Base-by-base conservation (phyloP, 2,329 filamentous ascomycete genomes). In the Diaporthe caulivora region DNA sequence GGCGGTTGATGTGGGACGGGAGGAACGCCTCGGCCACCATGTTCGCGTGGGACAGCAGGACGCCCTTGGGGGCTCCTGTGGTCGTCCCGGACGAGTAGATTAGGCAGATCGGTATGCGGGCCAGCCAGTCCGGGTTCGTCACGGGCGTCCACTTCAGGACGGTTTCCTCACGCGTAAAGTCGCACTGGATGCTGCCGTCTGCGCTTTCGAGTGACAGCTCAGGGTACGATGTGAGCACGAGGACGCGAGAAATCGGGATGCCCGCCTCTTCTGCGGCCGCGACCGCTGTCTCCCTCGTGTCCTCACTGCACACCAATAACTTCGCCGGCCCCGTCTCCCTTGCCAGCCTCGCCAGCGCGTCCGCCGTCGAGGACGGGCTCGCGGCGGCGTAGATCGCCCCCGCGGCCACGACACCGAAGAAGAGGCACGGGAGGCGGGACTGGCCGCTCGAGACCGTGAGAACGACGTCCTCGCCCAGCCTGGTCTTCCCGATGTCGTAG, bases 71-170 rank as follows among this genome's bases (percentile, higher is more conserved):
- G 1, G 10, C 9, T 9, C 42, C 42, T 0, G 40, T 31, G 17
- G 58, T 64, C 2, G 58, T 64, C 1, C 58, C 58, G 10, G 58
- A 64, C 3, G 58, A 64, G 42, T 49, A 64, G 18, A 64, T 64
- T 18, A 64, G 58, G 24, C 58, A 64, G 2, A 40, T 26, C 0
- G 58, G 58, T 18, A 29, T 49, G 18, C 26, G 15, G 1, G 42
- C 58, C 42, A 64, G 58, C 5, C n/a, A 21, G 1, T 21, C 44
- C 0, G 44, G 44, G 21, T 26, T 21, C 4, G 29, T 51, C 11
- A 24, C 8, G 0, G 21, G 10, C 29, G 11, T 24, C 42, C 42
- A 65, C 1, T 24, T 10, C 6, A 51, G 60, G 1, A 65, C 13
- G 5, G 24, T 2, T 0, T 6, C 21, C 11, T 5, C 18, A 0